Percentiles rank a stretch among this genome's conserved stretches.
These are phyloP conservation scores for Xylaria sp. DNA, from an alignment of 2,329 filamentous ascomycete species.

Conservation along the genomic window DNA sequence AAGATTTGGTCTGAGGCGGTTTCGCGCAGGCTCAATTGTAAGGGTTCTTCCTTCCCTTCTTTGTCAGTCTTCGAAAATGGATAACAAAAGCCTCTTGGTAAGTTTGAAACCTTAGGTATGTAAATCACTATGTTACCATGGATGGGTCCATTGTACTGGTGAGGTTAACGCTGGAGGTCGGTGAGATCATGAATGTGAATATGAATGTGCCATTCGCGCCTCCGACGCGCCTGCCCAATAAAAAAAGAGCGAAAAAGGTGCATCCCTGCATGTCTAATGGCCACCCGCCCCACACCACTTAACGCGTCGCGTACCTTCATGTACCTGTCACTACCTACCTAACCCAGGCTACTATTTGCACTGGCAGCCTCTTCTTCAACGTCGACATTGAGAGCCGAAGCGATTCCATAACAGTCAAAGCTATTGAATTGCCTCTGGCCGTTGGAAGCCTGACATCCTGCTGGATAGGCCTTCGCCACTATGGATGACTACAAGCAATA, in stretches of 20 bases:
- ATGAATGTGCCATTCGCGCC: not conserved
- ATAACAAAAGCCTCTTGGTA: no score
- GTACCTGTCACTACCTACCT: not conserved
- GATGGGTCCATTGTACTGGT: no score
- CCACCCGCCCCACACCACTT: conserved; percentile 31
- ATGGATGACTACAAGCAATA: conserved; percentile 71
- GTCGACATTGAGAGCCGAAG: conserved; percentile 15
- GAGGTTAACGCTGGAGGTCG: not conserved
- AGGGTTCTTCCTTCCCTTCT: no score
- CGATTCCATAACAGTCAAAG: conserved; percentile 1
- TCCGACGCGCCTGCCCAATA: conserved; percentile 17
- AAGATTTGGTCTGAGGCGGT: no score
- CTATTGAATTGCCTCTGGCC: not conserved
- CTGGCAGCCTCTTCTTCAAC: not conserved
- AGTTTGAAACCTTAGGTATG: no score
- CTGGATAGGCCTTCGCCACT: conserved; percentile 1
- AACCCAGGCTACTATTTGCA: not conserved
- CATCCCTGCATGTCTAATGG: not conserved
- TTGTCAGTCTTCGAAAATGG: no score
- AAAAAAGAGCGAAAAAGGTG: not conserved
- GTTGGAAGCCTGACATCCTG: conserved; percentile 5
- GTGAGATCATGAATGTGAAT: not conserved
- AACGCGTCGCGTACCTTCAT: conserved; percentile 31
- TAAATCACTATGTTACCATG: no score
- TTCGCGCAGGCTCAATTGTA: no score